These are phyloP conservation scores for Quercus lobata DNA, from an alignment of 331 rosid genomes.

Conservation along the genomic window DNA sequence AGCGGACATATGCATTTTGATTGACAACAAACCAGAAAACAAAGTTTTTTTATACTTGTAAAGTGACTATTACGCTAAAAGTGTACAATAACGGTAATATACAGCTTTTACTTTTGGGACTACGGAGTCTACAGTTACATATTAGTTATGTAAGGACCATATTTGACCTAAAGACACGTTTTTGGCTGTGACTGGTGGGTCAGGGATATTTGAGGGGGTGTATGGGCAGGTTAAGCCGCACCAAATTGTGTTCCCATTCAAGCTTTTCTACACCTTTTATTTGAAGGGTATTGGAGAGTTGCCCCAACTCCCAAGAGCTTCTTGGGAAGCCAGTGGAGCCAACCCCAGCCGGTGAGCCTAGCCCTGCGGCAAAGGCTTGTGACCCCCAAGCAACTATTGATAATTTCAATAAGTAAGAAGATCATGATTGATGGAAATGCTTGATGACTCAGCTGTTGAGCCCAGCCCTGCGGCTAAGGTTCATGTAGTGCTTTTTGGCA, in stretches of 20 bases:
- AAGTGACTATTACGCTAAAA: rapidly evolving
- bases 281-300: slow-evolving; percentile 68
- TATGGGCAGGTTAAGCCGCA: slow-evolving; percentile 66
- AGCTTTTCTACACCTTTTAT: slow-evolving; percentile 70
- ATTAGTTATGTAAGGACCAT: slow-evolving; percentile 53
- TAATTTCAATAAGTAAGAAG: slow-evolving; percentile 39
- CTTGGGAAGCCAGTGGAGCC: slow-evolving; percentile 48
- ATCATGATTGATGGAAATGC: background rate
- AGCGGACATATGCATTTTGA: slow-evolving; percentile 68
- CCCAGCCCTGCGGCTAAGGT: too few species aligned
- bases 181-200: slow-evolving; percentile 78
- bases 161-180: slow-evolving; percentile 68
- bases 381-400: slow-evolving; percentile 48
- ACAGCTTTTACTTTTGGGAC: slow-evolving; percentile 71
- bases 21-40: slow-evolving; percentile 57
- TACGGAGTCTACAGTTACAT: slow-evolving; percentile 73
- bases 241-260: slow-evolving; percentile 73
- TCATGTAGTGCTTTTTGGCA: too few species aligned
- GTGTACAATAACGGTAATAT: slow-evolving; percentile 56
- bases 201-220: slow-evolving; percentile 72
- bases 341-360: slow-evolving; percentile 46
- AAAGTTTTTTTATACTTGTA: slow-evolving; percentile 11
- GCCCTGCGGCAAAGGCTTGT: slow-evolving; percentile 59
- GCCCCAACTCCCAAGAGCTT: slow-evolving; percentile 44
- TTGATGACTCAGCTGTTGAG: too few species aligned